phyloP scores from a whole-genome alignment of 257 asterid genomes.

The Solanum appendiculatum region DNA sequence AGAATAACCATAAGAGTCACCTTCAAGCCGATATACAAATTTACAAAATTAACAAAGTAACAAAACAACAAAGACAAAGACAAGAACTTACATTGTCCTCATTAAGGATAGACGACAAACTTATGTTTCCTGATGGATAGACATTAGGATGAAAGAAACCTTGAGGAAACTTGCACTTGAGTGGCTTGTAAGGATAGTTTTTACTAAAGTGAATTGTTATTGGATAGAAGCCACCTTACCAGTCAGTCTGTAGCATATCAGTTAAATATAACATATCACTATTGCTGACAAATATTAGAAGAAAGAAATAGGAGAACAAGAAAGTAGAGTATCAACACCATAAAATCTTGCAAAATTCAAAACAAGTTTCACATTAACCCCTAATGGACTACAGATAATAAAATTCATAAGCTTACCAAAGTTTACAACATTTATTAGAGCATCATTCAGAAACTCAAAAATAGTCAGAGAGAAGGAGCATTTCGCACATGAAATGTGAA shows the following conservation, averaged over 20 bases:
- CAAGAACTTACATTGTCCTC: slow-evolving; percentile 76
- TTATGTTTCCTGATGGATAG: slow-evolving; percentile 82
- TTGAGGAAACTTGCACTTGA: slow-evolving; percentile 70
- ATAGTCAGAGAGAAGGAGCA: too few species aligned
- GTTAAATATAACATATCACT: neutral
- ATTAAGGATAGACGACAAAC: slow-evolving; percentile 61
- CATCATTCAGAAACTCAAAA: neutral
- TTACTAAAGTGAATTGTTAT: slow-evolving; percentile 70
- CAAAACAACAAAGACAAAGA: neutral
- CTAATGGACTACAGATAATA: neutral
- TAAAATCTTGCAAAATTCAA: neutral
- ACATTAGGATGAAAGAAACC: slow-evolving; percentile 87
- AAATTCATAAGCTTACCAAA: neutral
- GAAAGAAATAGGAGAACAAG: neutral
- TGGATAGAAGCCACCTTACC: slow-evolving; percentile 86
- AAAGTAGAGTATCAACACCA: neutral
- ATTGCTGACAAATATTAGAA: neutral
- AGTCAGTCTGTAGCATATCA: slow-evolving; percentile 44
- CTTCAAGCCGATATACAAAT: neutral
- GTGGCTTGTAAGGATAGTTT: slow-evolving; percentile 86
- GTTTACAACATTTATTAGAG: neutral
- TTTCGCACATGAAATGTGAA: neutral
- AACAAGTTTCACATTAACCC: neutral
- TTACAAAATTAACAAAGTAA: neutral
- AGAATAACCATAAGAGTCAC: neutral